Percentiles rank a stretch among this genome's conserved stretches.
Conservation (phyloP, 768 basidiomycete species). For the Thelephora aurantiotincta region DNA sequence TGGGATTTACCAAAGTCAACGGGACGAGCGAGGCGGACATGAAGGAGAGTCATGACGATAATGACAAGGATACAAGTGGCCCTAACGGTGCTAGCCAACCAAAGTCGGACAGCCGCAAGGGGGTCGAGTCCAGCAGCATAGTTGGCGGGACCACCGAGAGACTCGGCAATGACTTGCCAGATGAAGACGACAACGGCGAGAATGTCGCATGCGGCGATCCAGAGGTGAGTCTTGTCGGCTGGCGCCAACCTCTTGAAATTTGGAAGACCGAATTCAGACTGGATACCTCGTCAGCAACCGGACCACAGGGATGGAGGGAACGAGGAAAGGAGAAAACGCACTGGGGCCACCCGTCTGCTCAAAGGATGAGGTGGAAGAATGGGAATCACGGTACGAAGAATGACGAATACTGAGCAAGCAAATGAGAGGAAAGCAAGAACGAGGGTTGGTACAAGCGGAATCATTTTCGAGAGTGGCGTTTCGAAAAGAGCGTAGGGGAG, state of each 20-base stretch:
- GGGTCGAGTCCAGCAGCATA: constrained; percentile 32
- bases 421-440: constrained; percentile 60
- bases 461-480: constrained; percentile 27
- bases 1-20: constrained; percentile 57
- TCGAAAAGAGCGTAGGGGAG: constrained; percentile 5
- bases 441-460: constrained; percentile 54
- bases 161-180: constrained; percentile 50
- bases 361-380: constrained; percentile 61
- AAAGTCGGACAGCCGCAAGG: constrained; percentile 44
- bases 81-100: constrained; percentile 52
- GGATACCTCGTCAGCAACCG: constrained; percentile 10
- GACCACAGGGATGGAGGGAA: constrained; percentile 9
- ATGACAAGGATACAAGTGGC: constrained; percentile 58
- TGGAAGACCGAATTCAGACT: constrained; percentile 69
- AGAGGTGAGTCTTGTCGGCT: constrained; percentile 59
- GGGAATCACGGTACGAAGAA: constrained; percentile 63
- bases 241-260: constrained; percentile 52
- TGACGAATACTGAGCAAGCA: constrained; percentile 56
- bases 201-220: constrained; percentile 57
- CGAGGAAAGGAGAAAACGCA: constrained; percentile 20
- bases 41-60: constrained; percentile 44
- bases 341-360: constrained; percentile 62
- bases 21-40: constrained; percentile 56
- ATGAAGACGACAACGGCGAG: constrained; percentile 46
- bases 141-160: constrained; percentile 29